Evolutionary conservation across 2,329 filamentous ascomycete genomes (phyloP), one percentile per base, ranked within the genome.

Genomic region (Xylariaceae sp.): DNA sequence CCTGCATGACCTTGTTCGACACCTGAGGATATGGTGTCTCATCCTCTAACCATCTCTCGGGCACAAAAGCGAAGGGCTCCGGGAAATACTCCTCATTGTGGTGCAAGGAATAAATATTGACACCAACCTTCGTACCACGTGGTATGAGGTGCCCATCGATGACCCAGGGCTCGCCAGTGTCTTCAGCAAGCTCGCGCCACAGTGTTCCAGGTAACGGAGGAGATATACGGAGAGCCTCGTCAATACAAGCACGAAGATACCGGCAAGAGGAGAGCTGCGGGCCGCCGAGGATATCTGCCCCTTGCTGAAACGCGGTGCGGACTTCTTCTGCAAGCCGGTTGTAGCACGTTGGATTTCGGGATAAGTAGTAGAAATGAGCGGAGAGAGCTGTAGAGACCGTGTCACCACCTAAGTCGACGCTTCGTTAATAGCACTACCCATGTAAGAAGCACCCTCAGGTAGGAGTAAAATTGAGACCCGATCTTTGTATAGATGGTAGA

Each of bases 111-210:
- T 53, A 59, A 5, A 46, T 27, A 15, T 35, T 50, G 0, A 57
- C 46, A 16, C 41, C 46, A 2, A 59, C 36, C 4, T 42, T 35
- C 1, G 42, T 52, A 10, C 46, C 57, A 4, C 1, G 42, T 2
- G 57, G 57, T 15, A 59, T 51, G 6, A 53, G 24, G 36, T 59
- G 51, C 4, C 50, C 45, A 13, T 59, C 53, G 4, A 59, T 37
- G 3, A 55, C 21, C 4, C 54, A 30, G 1, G 57, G 50, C 11
- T 39, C 20, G 7, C 15, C 13, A 2, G 20, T 40, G 13, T 43
- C 27, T 1, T n/a, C 4, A 6, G 33, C 26, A 15, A 23, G 30
- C 40, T 49, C 33, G 4, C 56, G 39, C 52, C 49, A 56, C 7
- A 56, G 15, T 1, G 41, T 20, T 0, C 37, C 45, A 2, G 20